Percentiles rank a stretch among this genome's conserved stretches.
phyloP scores from a whole-genome alignment of 208 protist genomes.

The Herpetomonas tarakana region DNA sequence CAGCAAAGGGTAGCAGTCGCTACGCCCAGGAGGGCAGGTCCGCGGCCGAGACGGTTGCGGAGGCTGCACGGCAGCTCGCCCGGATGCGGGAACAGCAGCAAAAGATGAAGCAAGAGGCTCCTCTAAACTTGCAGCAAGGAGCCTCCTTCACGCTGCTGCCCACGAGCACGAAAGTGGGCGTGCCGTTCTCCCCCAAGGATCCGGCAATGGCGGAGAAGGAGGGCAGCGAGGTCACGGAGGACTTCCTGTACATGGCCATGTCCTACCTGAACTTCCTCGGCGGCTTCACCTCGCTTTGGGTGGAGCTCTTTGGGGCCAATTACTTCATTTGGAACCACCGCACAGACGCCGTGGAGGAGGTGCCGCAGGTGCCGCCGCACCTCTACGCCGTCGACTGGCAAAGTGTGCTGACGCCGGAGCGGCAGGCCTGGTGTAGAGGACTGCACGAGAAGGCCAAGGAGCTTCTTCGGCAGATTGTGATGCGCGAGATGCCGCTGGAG shows the following conservation, averaged over 20 bases:
- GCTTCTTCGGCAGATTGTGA: slow-evolving; percentile 35
- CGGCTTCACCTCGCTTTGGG: slow-evolving; percentile 56
- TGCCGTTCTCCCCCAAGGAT: background rate
- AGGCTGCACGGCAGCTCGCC: background rate
- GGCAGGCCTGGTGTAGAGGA: slow-evolving; percentile 35
- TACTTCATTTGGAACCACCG: slow-evolving; percentile 20
- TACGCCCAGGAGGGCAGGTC: background rate
- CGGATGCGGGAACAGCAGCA: background rate
- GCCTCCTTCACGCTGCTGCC: background rate
- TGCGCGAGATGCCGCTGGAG: slow-evolving; percentile 37
- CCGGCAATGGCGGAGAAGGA: slow-evolving; percentile 9
- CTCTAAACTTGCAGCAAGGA: no score
- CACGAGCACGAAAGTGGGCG: background rate
- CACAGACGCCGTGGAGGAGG: background rate
- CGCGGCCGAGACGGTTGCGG: background rate
- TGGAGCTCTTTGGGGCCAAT: slow-evolving; percentile 51
- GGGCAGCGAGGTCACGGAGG: slow-evolving; percentile 18
- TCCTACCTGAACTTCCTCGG: slow-evolving; percentile 46
- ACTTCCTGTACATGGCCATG: slow-evolving; percentile 29
- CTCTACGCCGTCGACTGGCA: slow-evolving; percentile 70
- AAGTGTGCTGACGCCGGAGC: slow-evolving; percentile 30
- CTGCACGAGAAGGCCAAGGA: slow-evolving; percentile 33
- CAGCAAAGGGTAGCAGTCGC: background rate
- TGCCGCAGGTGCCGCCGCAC: slow-evolving; percentile 40
- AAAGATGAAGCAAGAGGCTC: no score